These are phyloP conservation scores for Ophiostoma angusticollis DNA, from an alignment of 2,329 filamentous ascomycete genomes.

Conservation along the genomic window DNA sequence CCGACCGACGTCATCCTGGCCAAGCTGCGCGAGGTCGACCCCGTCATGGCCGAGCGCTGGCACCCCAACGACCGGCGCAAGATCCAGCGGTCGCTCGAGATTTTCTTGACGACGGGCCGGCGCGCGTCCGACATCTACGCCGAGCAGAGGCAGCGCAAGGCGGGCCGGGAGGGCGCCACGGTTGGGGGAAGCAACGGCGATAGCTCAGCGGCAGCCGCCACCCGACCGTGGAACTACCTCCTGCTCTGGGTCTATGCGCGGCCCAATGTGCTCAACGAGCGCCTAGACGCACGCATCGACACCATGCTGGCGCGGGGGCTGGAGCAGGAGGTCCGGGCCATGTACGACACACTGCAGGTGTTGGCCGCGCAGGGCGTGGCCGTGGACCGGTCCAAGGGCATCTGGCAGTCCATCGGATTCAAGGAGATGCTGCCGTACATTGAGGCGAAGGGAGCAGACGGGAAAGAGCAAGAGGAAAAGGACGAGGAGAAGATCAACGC, in stretches of 20 bases:
- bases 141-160: conserved; percentile 45
- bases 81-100: conserved; percentile 79
- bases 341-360: conserved; percentile 28
- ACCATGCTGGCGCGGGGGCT: conserved; percentile 59
- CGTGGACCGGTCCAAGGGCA: conserved; percentile 66
- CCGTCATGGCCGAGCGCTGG: conserved; percentile 80
- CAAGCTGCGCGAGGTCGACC: conserved; percentile 69
- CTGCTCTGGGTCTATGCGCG: conserved; percentile 82
- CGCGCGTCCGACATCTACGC: conserved; percentile 78
- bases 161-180: conserved; percentile 14
- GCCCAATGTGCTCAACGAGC: conserved; percentile 49
- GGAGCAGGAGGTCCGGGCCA: conserved; percentile 33
- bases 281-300: conserved; percentile 67
- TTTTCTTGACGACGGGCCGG: conserved; percentile 71
- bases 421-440: conserved; percentile 77
- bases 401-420: conserved; percentile 95
- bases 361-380: conserved; percentile 30
- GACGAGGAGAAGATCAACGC: neutral
- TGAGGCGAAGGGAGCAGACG: conserved; percentile 1
- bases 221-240: conserved; percentile 40
- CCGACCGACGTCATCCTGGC: conserved; percentile 59
- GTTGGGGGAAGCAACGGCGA: conserved; percentile 5
- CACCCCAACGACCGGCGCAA: conserved; percentile 88
- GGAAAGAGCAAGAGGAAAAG: neutral
- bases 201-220: neutral